Base-by-base conservation (phyloP, 1,139 yeast genomes). In the Magnusiomyces clavatus region DNA sequence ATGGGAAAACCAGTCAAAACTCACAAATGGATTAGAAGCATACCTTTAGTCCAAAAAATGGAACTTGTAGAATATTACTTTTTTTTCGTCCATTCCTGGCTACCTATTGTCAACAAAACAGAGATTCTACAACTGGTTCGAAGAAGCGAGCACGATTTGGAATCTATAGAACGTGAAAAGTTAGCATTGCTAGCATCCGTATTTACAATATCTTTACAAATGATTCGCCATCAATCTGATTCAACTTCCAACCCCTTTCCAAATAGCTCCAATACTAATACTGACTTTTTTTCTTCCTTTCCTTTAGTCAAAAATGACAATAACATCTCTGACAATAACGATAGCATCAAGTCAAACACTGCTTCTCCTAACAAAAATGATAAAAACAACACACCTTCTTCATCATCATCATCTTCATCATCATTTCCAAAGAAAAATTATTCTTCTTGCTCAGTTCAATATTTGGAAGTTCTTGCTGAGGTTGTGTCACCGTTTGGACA, bases 21-120 rank as follows among this genome's bases (percentile, higher is more conserved):
- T 24, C 8, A 24, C 31, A 4, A 35, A 17, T 48, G 46, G 44
- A 16, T 49, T 17, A 39, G 40, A 38, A 31, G 35, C 3, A 37
- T 44, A 13, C 51, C 51, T 6, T 37, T 49, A n/a, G 44, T 55
- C 1, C 51, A 47, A 19, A 40, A 50, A 13, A 45, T 51, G 14
- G 47, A 42, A 3, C 48, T 55, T 3, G 43, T 58, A 10, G 58
- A 59, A 17, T 43, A 36, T n/a, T 59, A 57, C 42, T 55, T 57
- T 35, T 49, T 54, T 12, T 50, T 46, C 24, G 54, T 58, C 12
- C 61, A 59, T 45, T 50, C 56, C 1, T 58, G 58, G 58, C 43
- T 58, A 35, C 61, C 61, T 13, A 59, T 59, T 57, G 54, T 57
- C 16, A 56, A 57, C 52, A 29, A 34, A 12, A 14, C 6, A 12